Base-by-base conservation (phyloP, 2,329 filamentous ascomycete species). In the Neoascochyta sp. region DNA sequence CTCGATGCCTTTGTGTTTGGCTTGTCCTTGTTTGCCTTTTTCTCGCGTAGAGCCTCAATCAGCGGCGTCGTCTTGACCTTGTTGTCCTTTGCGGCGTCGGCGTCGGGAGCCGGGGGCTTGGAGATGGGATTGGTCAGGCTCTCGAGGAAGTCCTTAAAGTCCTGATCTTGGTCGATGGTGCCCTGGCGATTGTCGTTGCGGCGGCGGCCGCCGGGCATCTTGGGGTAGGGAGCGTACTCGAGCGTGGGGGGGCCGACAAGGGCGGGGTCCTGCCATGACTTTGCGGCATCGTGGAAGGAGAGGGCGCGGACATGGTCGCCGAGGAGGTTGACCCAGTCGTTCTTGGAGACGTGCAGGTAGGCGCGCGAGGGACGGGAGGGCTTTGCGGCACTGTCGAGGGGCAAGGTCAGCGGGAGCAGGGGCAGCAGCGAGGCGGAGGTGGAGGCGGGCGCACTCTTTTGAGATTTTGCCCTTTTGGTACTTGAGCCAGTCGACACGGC, bases 131-230 rank as follows among this genome's bases (percentile, higher is more conserved):
- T 87, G 1, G 89, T 93, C 25, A 96, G 74, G 31, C 78, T 83
- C 60, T 93, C 85, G 6, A 98, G 74, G 59, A 96, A 98, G 15
- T 81, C 80, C 69, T 95, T 93, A 51, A 95, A 98, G 50, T 96
- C 92, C 0, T 86, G 80, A 54, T 98, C 92, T 58, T 95, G 88
- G 52, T 98, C 92, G 46, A 98, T 96, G 3, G 88, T 95, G 30
- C 90, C 92, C 60, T 95, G 86, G 9, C 89, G 81, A 30, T 80
- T 79, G 68, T 98, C 92, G 31, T 79, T 77, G 18, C 87, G 80
- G 27, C 78, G 77, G 59, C 86, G 86, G 19, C 73, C 76, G 36
- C 77, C 78, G 1, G 90, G 87, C 1, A 87, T 76, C 52, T 89
- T 89, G 45, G 86, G 86, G 66, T 89, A 94, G 1, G 83, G 77